These are phyloP conservation scores for Tetragonia tetragonoides DNA, from an alignment of 148 eudicot species.

Conservation along the genomic window DNA sequence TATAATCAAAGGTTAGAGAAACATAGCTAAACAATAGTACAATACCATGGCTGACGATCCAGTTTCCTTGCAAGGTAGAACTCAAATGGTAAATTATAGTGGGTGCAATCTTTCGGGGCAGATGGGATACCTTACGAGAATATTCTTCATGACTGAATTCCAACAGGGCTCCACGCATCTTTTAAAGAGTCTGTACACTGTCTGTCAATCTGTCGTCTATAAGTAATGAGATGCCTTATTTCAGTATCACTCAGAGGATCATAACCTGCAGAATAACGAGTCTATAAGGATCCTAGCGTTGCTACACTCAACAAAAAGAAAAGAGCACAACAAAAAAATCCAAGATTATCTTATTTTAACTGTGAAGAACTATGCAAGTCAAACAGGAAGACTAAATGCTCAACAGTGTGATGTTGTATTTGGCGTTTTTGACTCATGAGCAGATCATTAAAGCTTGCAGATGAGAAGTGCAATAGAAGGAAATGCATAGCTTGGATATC, in stretches of 20 bases:
- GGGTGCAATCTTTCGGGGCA: not conserved
- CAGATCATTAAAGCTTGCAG: slow-evolving; percentile 9
- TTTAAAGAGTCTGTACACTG: not conserved
- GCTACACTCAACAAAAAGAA: too few species aligned
- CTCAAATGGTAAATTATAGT: not conserved
- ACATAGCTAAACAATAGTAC: not conserved
- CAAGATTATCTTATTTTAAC: not conserved
- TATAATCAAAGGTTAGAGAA: not conserved
- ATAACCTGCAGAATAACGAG: not conserved
- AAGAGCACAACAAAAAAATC: too few species aligned
- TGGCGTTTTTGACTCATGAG: not conserved
- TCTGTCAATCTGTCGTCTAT: not conserved
- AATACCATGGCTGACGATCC: not conserved
- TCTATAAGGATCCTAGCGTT: too few species aligned
- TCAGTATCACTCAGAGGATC: not conserved
- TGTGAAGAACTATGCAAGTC: not conserved
- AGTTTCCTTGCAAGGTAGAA: not conserved
- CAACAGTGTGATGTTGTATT: not conserved
- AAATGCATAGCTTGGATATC: not conserved
- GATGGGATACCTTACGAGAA: too few species aligned
- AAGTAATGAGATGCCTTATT: not conserved
- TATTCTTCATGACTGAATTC: not conserved
- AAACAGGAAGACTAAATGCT: not conserved
- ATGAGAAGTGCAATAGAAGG: not conserved
- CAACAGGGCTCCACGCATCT: not conserved